Percentiles rank a stretch among this genome's conserved stretches.
Conservation (phyloP, 2,329 filamentous ascomycete species). For the Apiospora kogelbergensis region DNA sequence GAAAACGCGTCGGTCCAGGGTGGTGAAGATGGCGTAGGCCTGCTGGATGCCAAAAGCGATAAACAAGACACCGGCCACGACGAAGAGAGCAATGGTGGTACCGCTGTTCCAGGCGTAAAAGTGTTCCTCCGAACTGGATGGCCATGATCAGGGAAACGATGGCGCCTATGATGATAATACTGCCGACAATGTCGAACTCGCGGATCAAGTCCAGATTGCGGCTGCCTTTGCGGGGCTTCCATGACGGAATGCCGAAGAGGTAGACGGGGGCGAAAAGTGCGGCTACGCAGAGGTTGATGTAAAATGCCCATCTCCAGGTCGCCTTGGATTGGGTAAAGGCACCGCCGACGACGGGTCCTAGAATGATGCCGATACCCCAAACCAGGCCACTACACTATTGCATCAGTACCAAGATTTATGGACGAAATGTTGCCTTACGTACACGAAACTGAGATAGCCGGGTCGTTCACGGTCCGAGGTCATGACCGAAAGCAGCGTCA, state of each 20-base stretch:
- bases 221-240: slow-evolving; percentile 19
- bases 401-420: background rate
- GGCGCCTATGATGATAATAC: slow-evolving; percentile 40
- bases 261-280: slow-evolving; percentile 35
- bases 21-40: slow-evolving; percentile 40
- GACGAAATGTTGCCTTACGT: too few species aligned
- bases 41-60: slow-evolving; percentile 48
- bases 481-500: slow-evolving; percentile 23
- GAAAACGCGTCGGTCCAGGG: slow-evolving; percentile 38
- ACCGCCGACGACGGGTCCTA: slow-evolving; percentile 49
- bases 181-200: slow-evolving; percentile 45
- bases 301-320: slow-evolving; percentile 50
- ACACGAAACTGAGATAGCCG: slow-evolving; percentile 21
- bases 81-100: slow-evolving; percentile 45
- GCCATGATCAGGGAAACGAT: slow-evolving; percentile 45
- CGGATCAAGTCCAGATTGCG: slow-evolving; percentile 23
- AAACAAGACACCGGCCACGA: slow-evolving; percentile 40
- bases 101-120: slow-evolving; percentile 47
- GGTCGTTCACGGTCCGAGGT: slow-evolving; percentile 24
- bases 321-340: slow-evolving; percentile 41
- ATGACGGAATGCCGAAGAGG: slow-evolving; percentile 29
- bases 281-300: slow-evolving; percentile 56
- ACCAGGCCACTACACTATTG: slow-evolving; percentile 19
- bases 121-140: slow-evolving; percentile 50
- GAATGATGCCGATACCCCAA: slow-evolving; percentile 45